Percentiles rank a stretch among this genome's conserved stretches.
Evolutionary conservation across 2,329 filamentous ascomycete species (phyloP).

Genomic region (Pseudogymnoascus sp.): DNA sequence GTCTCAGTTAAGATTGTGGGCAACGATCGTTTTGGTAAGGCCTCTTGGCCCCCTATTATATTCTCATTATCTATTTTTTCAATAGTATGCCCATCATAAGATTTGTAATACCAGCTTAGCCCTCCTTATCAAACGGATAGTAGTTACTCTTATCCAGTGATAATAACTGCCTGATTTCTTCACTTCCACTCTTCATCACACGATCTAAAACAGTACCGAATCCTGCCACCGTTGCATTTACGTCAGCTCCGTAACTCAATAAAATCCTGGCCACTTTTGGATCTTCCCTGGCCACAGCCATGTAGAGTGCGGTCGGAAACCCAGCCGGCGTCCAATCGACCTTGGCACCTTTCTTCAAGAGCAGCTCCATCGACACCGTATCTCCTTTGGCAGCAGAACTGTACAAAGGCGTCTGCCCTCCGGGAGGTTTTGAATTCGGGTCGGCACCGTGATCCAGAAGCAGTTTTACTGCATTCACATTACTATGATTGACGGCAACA

Average conservation of each 20-base stretch:
- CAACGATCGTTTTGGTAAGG: too few relatives aligned
- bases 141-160: neutral
- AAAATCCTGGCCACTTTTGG: neutral
- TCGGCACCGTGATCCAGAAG: slow-evolving; percentile 14
- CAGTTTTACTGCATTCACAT: slow-evolving; percentile 13
- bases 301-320: slow-evolving; percentile 13
- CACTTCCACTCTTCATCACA: neutral
- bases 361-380: slow-evolving; percentile 11
- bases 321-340: slow-evolving; percentile 5
- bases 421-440: slow-evolving; percentile 1
- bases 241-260: neutral
- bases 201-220: neutral
- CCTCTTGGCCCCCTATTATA: too few relatives aligned
- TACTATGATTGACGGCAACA: slow-evolving; percentile 11
- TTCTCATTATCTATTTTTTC: too few relatives aligned
- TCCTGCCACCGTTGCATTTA: neutral
- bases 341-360: slow-evolving; percentile 14
- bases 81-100: too few relatives aligned
- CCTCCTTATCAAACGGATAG: neutral
- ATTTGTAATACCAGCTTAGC: neutral
- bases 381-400: slow-evolving; percentile 14
- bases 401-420: slow-evolving; percentile 9
- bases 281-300: slow-evolving; percentile 14
- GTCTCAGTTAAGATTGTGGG: too few relatives aligned
- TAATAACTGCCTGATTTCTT: neutral